Evolutionary conservation across 2,329 filamentous ascomycete genomes (phyloP).

Genomic region (Coniochaeta prunicola): DNA sequence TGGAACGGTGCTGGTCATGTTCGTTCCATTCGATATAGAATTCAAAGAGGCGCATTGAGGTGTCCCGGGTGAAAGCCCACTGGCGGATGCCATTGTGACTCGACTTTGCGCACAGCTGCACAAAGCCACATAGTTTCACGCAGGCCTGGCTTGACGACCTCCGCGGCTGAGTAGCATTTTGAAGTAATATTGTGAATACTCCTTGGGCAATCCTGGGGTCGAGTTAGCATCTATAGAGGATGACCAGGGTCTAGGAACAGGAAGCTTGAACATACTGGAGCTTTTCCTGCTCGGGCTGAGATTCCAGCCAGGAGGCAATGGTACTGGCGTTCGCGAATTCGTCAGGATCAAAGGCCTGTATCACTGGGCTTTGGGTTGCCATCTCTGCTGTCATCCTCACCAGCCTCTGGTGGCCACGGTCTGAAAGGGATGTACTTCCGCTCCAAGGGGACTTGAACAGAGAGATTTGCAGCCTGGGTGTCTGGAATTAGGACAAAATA

Average conservation of each 20-base stretch:
- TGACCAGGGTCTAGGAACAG: not conserved
- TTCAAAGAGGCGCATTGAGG: conserved; percentile 44
- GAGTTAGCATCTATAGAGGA: not conserved
- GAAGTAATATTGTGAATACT: conserved; percentile 40
- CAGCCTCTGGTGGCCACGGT: not conserved
- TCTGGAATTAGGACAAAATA: too few relatives aligned
- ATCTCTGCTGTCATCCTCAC: not conserved
- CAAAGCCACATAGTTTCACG: conserved; percentile 53
- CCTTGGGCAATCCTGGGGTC: conserved; percentile 23
- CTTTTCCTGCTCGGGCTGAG: not conserved
- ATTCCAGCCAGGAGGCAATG: not conserved
- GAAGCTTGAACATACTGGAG: not conserved
- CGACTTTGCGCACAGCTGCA: conserved; percentile 52
- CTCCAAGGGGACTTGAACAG: not conserved
- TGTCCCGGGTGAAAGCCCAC: conserved; percentile 45
- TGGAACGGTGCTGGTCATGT: conserved; percentile 55
- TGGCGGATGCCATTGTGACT: conserved; percentile 28
- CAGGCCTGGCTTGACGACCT: conserved; percentile 50
- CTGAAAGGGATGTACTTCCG: not conserved
- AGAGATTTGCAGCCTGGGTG: not conserved
- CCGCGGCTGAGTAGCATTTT: conserved; percentile 43
- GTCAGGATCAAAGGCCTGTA: not conserved
- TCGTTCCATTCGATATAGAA: conserved; percentile 64
- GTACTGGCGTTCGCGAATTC: not conserved
- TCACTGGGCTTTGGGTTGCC: not conserved